Conservation (phyloP, 177 flowering plant species). For the Vitis hybrid region DNA sequence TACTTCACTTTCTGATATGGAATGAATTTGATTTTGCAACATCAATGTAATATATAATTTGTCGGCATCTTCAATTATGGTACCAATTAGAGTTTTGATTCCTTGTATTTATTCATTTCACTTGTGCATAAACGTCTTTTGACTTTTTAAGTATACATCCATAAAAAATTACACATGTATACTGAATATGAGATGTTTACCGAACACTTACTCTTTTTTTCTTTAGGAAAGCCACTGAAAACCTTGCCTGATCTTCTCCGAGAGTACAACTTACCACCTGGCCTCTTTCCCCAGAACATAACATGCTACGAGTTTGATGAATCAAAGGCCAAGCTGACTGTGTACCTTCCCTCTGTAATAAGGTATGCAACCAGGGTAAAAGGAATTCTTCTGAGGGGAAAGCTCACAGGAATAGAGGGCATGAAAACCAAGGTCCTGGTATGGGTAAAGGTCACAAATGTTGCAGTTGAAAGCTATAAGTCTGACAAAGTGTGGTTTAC, state of each 20-base stretch:
- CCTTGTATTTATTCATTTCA: no score
- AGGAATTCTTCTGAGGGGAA: slow-evolving; percentile 68
- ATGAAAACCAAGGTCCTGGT: slow-evolving; percentile 91
- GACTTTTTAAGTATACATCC: no score
- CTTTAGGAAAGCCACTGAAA: slow-evolving; percentile 72
- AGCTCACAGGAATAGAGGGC: slow-evolving; percentile 80
- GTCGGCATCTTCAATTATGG: no score
- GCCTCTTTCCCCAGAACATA: slow-evolving; percentile 87
- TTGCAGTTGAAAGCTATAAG: slow-evolving; percentile 67
- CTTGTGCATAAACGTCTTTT: no score
- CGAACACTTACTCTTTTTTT: neutral
- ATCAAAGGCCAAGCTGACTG: slow-evolving; percentile 67
- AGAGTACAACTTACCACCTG: slow-evolving; percentile 79
- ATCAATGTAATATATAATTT: no score
- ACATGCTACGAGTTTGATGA: slow-evolving; percentile 85
- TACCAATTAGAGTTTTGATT: no score
- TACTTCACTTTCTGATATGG: no score
- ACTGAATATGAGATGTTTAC: neutral
- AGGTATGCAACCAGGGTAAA: slow-evolving; percentile 82
- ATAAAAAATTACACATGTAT: neutral
- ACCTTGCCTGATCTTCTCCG: slow-evolving; percentile 79
- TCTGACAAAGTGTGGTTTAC: slow-evolving; percentile 88
- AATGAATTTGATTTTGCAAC: no score
- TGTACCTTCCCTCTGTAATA: slow-evolving; percentile 70
- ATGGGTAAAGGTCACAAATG: slow-evolving; percentile 84